These are phyloP conservation scores for Dictyostelium brefeldianum DNA, from an alignment of 78 protist genomes.

Conservation along the genomic window DNA sequence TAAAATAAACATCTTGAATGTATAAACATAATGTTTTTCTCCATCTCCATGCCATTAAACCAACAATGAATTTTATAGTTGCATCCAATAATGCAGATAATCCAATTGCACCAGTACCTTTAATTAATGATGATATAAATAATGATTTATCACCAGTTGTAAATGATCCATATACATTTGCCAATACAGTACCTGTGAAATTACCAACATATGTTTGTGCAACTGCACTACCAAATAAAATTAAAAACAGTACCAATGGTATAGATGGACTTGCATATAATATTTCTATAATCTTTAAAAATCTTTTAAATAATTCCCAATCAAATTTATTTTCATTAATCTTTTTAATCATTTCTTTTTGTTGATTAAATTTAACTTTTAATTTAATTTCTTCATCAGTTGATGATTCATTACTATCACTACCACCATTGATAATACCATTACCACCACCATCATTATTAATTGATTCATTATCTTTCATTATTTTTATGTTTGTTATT, in stretches of 20 bases:
- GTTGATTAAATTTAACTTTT: neutral
- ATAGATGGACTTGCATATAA: slow-evolving; percentile 1
- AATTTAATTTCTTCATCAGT: slow-evolving; percentile 8
- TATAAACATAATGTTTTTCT: slow-evolving; percentile 40
- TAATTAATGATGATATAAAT: neutral
- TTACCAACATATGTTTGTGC: slow-evolving; percentile 36
- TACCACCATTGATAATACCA: too few relatives aligned
- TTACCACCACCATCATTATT: too few relatives aligned
- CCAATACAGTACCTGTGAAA: slow-evolving; percentile 41
- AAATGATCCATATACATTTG: slow-evolving; percentile 26
- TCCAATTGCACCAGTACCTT: neutral
- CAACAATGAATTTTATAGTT: slow-evolving; percentile 19
- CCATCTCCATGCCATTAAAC: slow-evolving; percentile 51
- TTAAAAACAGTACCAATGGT: neutral
- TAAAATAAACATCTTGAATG: slow-evolving; percentile 40
- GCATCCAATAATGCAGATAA: slow-evolving; percentile 16
- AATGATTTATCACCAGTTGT: slow-evolving; percentile 24
- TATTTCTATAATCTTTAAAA: neutral
- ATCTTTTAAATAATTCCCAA: slow-evolving; percentile 32
- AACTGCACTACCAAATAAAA: slow-evolving; percentile 41
- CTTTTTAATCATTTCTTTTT: neutral
- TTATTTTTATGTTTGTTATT: too few relatives aligned
- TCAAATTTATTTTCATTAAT: slow-evolving; percentile 46
- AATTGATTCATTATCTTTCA: neutral
- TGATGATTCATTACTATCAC: neutral